A percentile compares a stretch with the other conserved stretches of the same genome.
These are phyloP conservation scores for Candida glucosophila DNA, from an alignment of 1,139 yeast genomes.

Conservation along the genomic window DNA sequence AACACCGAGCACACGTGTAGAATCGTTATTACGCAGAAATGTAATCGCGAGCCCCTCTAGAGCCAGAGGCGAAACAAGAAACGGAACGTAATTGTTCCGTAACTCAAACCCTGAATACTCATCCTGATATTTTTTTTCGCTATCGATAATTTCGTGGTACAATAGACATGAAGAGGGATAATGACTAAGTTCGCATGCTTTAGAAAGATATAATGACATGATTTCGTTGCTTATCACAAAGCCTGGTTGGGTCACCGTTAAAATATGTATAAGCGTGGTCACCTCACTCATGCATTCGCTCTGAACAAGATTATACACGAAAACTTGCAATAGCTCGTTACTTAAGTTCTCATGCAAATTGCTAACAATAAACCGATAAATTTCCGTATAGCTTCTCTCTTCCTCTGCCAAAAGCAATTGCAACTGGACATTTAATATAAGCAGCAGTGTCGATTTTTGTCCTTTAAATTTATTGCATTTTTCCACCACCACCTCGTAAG, in stretches of 20 bases:
- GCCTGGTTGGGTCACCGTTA: slow-evolving; percentile 7
- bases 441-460: too few relatives aligned
- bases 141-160: slow-evolving; percentile 29
- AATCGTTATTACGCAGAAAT: slow-evolving; percentile 19
- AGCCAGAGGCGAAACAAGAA: slow-evolving; percentile 19
- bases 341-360: slow-evolving; percentile 3
- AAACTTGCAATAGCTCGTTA: slow-evolving; percentile 5
- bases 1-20: slow-evolving; percentile 21
- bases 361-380: slow-evolving; percentile 4
- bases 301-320: slow-evolving; percentile 12
- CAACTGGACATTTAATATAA: too few relatives aligned
- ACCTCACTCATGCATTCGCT: slow-evolving; percentile 12
- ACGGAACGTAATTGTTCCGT: slow-evolving; percentile 16
- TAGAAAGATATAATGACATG: slow-evolving; percentile 23
- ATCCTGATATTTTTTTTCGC: slow-evolving; percentile 11
- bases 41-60: slow-evolving; percentile 20
- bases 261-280: slow-evolving; percentile 17
- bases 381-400: slow-evolving; percentile 1
- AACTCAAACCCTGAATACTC: slow-evolving; percentile 6
- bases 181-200: slow-evolving; percentile 18
- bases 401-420: background rate
- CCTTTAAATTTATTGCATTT: too few relatives aligned
- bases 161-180: slow-evolving; percentile 26
- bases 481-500: too few relatives aligned
- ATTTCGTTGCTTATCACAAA: slow-evolving; percentile 24